phyloP scores from a whole-genome alignment of 495 filamentous ascomycete species.

The Tetracladium setigerum region DNA sequence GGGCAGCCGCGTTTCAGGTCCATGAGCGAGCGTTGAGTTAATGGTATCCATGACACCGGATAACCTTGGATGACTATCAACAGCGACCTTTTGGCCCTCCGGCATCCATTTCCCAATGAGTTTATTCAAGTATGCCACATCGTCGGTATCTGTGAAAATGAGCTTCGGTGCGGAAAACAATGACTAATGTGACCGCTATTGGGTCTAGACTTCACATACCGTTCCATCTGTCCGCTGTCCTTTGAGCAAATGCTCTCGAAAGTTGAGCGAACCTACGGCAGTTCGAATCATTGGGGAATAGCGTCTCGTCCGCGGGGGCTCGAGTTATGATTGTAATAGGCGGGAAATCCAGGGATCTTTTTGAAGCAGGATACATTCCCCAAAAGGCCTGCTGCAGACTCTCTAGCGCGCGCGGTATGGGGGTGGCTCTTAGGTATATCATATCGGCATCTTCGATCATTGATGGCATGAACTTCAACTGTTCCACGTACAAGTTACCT shows the following conservation, averaged over 20 bases:
- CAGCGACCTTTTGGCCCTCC: conserved; percentile 56
- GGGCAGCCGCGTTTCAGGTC: conserved; percentile 67
- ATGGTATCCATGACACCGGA: conserved; percentile 92
- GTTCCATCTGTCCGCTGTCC: conserved; percentile 78
- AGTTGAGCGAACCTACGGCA: conserved; percentile 82
- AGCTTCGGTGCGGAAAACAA: too few species aligned
- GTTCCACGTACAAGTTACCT: conserved; percentile 72
- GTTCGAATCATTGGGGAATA: conserved; percentile 84
- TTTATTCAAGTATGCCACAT: conserved; percentile 79
- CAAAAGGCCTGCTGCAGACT: conserved; percentile 83
- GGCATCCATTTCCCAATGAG: conserved; percentile 82
- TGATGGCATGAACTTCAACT: conserved; percentile 74
- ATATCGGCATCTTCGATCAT: conserved; percentile 54
- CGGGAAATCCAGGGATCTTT: conserved; percentile 53
- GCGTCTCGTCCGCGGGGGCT: conserved; percentile 71
- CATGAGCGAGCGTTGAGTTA: conserved; percentile 83
- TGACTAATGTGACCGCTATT: conserved; percentile 1
- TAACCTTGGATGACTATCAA: conserved; percentile 77
- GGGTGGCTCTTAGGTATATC: conserved; percentile 80
- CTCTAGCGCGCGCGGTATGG: conserved; percentile 78
- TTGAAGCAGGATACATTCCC: conserved; percentile 76
- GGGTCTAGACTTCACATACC: conserved; percentile 28
- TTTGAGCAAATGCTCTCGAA: conserved; percentile 69
- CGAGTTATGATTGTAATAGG: conserved; percentile 69
- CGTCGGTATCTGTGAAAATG: conserved; percentile 14